Percentiles rank a stretch among this genome's conserved stretches.
Conservation (phyloP, 305 asterid genomes). For the Fraxinus greggii region DNA sequence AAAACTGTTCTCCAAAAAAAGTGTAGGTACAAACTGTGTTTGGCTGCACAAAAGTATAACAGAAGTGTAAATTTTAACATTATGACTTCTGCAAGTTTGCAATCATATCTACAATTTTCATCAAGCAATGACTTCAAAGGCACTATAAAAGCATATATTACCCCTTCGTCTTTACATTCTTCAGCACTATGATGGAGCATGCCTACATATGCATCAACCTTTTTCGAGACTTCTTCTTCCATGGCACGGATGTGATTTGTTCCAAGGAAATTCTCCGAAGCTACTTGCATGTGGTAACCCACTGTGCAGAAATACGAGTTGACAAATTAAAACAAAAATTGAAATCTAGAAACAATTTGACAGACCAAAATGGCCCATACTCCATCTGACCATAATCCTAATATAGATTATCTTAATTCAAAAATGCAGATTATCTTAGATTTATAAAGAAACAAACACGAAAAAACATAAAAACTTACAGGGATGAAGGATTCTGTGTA, state of each 20-base stretch:
- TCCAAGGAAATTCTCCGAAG: constrained; percentile 54
- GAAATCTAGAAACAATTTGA: background rate
- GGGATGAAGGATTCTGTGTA: constrained; percentile 65
- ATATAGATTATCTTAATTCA: background rate
- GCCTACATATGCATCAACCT: constrained; percentile 49
- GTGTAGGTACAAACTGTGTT: background rate
- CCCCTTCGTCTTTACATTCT: constrained; percentile 68
- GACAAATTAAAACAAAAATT: background rate
- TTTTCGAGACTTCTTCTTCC: constrained; percentile 62
- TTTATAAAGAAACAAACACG: background rate
- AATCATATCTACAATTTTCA: background rate
- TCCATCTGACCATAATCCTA: background rate
- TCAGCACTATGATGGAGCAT: constrained; percentile 63
- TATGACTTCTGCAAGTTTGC: background rate
- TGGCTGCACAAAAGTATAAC: background rate
- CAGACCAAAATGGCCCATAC: background rate
- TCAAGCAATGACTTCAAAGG: constrained; percentile 7
- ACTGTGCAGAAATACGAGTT: constrained; percentile 38
- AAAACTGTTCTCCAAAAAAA: background rate
- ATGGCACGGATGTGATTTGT: constrained; percentile 58
- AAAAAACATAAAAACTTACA: constrained; percentile 37
- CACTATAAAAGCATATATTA: constrained; percentile 27
- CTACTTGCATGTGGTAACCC: constrained; percentile 73
- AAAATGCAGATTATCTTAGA: background rate
- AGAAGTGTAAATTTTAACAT: background rate